Percentiles rank a stretch among this genome's conserved stretches.
These are phyloP conservation scores for Aspergillus asperescens DNA, from an alignment of 495 filamentous ascomycete genomes.

Conservation along the genomic window DNA sequence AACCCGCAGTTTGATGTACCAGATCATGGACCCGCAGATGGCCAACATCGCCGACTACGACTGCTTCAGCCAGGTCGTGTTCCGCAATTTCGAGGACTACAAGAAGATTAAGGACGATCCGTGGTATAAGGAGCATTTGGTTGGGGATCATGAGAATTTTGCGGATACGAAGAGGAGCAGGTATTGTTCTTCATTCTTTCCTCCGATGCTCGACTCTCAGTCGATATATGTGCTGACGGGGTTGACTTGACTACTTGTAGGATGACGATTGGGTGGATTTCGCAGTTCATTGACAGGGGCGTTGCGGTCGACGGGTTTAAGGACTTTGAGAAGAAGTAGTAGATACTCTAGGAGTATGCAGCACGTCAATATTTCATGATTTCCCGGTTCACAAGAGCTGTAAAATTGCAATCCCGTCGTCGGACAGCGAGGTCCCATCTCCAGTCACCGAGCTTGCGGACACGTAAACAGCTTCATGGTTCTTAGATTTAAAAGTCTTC, in stretches of 20 bases:
- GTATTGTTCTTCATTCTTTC: constrained; percentile 15
- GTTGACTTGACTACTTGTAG: constrained; percentile 9
- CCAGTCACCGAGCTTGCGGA: too few species aligned
- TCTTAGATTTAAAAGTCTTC: too few species aligned
- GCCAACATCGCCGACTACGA: constrained; percentile 42
- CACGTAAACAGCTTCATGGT: too few species aligned
- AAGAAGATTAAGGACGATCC: constrained; percentile 35
- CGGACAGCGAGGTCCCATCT: too few species aligned
- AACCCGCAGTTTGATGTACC: constrained; percentile 34
- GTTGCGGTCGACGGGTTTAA: constrained; percentile 2
- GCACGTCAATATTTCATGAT: too few species aligned
- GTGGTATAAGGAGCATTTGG: constrained; percentile 33
- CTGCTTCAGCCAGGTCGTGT: constrained; percentile 45
- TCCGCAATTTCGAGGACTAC: constrained; percentile 40
- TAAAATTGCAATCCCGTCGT: too few species aligned
- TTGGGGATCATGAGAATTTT: constrained; percentile 43
- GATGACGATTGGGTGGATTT: constrained; percentile 35
- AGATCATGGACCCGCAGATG: constrained; percentile 37
- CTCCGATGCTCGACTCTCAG: not conserved
- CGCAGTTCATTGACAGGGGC: constrained; percentile 14
- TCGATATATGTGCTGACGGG: not conserved
- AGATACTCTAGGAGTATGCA: too few species aligned
- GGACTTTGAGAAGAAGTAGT: not conserved
- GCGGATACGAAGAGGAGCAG: constrained; percentile 40
- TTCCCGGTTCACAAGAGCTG: too few species aligned